Base-by-base conservation (phyloP, 257 asterid genomes). In the Ophiorrhiza pumila region DNA sequence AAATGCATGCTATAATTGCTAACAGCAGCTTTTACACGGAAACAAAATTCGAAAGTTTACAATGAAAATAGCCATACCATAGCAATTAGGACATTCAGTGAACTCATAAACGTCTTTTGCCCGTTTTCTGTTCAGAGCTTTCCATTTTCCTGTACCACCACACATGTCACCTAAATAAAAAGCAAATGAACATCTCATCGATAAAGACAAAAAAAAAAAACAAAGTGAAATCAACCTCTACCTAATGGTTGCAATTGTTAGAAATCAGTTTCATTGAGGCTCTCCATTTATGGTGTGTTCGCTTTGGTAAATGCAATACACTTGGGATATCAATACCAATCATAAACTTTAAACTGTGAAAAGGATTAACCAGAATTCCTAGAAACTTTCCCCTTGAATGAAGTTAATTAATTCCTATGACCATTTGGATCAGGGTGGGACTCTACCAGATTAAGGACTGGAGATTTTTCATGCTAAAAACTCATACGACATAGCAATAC, bases 101-200 rank as follows among this genome's bases (percentile, higher is more conserved):
- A 90, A 95, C 85, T 87, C 97, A 42, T 95, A 95, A 4, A 95
- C 96, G 71, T 95, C 99, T 79, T 95, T 92, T 66, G 99, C 98
- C 45, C 98, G 89, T 84, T 92, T 95, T 85, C 98, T 78, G 80
- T 92, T 95, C 43, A 92, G 86, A 66, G 98, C 99, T 82, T 95
- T 95, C 99, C 99, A 95, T 87, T 92, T 95, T 87, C 99, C 99
- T 77, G 99, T 90, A 82, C 99, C 99, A 83, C 98, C 99, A 80
- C 99, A 95, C 99, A 95, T 95, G 83, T 92, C 99, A 89, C 99
- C 99, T 95, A 85, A 84, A 90, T 79, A 76, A 84, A 85, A 79
- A 82, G 80, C 76, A 87, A 78, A 81, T 13, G 49, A 80, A 80
- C 79, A 63, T 73, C 84, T 79, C 73, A 82, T 64, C 71, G 71